Percentiles rank a stretch among this genome's conserved stretches.
phyloP scores from a whole-genome alignment of 2,329 filamentous ascomycete species.

The Colletotrichum melonis region DNA sequence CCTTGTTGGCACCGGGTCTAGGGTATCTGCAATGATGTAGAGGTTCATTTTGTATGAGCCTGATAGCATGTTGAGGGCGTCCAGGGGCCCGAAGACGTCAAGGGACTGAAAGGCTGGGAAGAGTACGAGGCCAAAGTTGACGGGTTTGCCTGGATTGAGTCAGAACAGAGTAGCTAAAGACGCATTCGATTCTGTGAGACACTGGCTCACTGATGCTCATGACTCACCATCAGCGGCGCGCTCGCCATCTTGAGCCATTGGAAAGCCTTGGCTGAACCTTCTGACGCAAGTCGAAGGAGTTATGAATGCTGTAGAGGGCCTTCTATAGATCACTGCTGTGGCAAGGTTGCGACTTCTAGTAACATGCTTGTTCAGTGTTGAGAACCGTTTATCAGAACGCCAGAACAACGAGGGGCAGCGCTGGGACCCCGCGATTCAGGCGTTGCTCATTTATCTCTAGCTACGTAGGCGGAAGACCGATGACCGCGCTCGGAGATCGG shows the following conservation, averaged over 20 bases:
- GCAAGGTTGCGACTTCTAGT: not conserved
- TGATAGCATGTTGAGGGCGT: conserved; percentile 45
- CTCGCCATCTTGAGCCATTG: conserved; percentile 9
- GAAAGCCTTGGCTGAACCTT: not conserved
- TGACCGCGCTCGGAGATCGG: not conserved
- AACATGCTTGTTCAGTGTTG: not conserved
- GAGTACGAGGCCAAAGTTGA: conserved; percentile 46
- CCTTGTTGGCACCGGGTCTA: conserved; percentile 34
- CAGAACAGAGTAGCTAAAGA: not conserved
- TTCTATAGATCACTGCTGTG: not conserved
- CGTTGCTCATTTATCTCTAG: not conserved
- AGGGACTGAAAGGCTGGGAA: conserved; percentile 51
- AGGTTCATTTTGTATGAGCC: conserved; percentile 31
- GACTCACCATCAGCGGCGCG: conserved; percentile 15
- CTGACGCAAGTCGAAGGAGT: not conserved
- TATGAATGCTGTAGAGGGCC: not conserved
- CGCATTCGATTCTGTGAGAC: not conserved
- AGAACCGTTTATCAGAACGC: no score
- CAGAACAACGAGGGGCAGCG: not conserved
- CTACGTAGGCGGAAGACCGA: not conserved
- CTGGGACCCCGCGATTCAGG: not conserved
- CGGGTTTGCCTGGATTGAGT: conserved; percentile 25
- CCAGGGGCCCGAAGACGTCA: conserved; percentile 51
- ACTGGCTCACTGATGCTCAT: not conserved
- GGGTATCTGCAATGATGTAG: conserved; percentile 34